These are phyloP conservation scores for Mucor piriformis DNA, from an alignment of 371 early-diverging fungal species.

Conservation along the genomic window DNA sequence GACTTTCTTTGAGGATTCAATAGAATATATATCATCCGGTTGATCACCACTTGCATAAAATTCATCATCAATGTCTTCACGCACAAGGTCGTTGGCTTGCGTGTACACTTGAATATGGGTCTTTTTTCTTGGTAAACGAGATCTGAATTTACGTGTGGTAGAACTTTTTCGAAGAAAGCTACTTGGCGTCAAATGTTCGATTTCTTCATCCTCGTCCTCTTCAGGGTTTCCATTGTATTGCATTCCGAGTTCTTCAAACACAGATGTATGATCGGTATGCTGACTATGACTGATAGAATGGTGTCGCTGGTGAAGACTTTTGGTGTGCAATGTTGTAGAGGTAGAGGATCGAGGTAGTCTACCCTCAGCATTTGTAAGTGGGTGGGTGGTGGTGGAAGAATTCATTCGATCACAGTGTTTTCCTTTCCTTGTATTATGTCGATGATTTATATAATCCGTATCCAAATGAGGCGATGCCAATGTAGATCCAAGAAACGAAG, in stretches of 20 bases:
- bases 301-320: constrained; percentile 9
- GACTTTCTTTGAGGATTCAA: neutral
- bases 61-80: constrained; percentile 68
- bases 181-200: neutral
- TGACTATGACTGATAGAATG: constrained; percentile 25
- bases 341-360: neutral
- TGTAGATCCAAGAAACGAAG: neutral
- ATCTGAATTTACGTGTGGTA: constrained; percentile 29
- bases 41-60: constrained; percentile 26
- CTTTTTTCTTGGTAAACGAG: constrained; percentile 48
- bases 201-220: neutral
- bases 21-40: neutral
- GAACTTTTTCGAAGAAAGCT: constrained; percentile 11
- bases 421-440: neutral
- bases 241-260: neutral
- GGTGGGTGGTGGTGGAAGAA: neutral
- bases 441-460: neutral
- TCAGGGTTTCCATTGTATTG: neutral
- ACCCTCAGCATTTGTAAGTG: neutral
- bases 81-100: constrained; percentile 63
- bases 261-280: constrained; percentile 3
- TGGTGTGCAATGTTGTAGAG: neutral
- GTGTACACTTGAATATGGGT: constrained; percentile 69
- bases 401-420: neutral
- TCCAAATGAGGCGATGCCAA: neutral